Percentiles rank a stretch among this genome's conserved stretches.
Evolutionary conservation across 805 yeast genomes (phyloP).

Genomic region (Teunomyces panamensis): DNA sequence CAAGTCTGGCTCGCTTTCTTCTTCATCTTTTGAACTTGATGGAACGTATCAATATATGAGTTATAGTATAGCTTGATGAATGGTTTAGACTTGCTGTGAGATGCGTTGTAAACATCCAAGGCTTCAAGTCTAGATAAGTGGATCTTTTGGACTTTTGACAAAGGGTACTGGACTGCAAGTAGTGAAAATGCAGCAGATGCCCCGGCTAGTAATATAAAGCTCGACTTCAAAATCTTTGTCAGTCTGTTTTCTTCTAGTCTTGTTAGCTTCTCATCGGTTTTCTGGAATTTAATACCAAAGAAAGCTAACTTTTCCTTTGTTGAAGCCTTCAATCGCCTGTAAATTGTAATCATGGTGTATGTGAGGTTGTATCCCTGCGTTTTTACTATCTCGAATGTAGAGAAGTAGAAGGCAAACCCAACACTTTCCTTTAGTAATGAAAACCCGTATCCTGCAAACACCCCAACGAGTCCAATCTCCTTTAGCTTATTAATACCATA

Average conservation of each 20-base stretch:
- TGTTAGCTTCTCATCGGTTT: constrained; percentile 19
- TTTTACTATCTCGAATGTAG: constrained; percentile 75
- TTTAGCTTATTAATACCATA: constrained; percentile 67
- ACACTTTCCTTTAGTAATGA: constrained; percentile 72
- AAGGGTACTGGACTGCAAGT: constrained; percentile 79
- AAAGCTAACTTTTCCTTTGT: constrained; percentile 18
- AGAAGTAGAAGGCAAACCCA: constrained; percentile 85
- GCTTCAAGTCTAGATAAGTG: constrained; percentile 81
- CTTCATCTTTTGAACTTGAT: constrained; percentile 55
- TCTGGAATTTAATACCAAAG: constrained; percentile 11
- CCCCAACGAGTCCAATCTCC: constrained; percentile 77
- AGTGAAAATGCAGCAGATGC: constrained; percentile 79
- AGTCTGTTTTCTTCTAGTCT: constrained; percentile 33
- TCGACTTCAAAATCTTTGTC: constrained; percentile 56
- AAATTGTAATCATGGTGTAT: constrained; percentile 42
- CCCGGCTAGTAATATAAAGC: constrained; percentile 79
- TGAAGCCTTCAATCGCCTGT: constrained; percentile 37
- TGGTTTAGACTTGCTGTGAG: constrained; percentile 22
- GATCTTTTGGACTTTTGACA: constrained; percentile 72
- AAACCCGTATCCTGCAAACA: constrained; percentile 85
- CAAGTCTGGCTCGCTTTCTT: constrained; percentile 54
- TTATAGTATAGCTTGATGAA: constrained; percentile 58
- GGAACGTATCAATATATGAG: constrained; percentile 73
- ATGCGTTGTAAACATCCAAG: constrained; percentile 57
- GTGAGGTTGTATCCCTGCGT: constrained; percentile 58